Evolutionary conservation across 2,329 filamentous ascomycete genomes (phyloP).

Genomic region (Epichloe brachyelytri): DNA sequence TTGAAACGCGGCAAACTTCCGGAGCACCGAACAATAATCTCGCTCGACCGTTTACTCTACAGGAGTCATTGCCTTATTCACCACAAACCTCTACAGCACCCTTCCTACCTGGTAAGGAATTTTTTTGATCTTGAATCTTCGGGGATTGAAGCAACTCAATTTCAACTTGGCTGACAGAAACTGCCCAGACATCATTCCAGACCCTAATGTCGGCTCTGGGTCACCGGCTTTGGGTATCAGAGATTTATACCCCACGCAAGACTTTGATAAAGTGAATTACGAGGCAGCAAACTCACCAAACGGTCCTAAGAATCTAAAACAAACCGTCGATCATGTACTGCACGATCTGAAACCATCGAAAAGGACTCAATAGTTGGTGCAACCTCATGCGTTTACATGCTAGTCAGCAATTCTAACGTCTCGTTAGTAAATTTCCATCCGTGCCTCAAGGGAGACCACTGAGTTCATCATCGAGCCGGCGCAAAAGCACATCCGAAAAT

Average conservation of each 20-base stretch:
- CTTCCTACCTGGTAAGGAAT: constrained; percentile 54
- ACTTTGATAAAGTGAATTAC: constrained; percentile 57
- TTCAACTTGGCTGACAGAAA: neutral
- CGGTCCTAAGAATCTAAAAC: constrained; percentile 53
- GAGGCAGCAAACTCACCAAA: constrained; percentile 48
- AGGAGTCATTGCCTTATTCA: constrained; percentile 70
- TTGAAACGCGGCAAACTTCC: constrained; percentile 13
- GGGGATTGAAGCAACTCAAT: neutral
- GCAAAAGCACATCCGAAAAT: constrained; percentile 23
- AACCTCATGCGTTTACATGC: neutral
- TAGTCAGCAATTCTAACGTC: neutral
- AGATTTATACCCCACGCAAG: constrained; percentile 36
- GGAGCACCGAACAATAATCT: constrained; percentile 14
- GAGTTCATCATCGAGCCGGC: constrained; percentile 9
- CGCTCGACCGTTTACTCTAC: constrained; percentile 45
- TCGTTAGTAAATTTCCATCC: constrained; percentile 37
- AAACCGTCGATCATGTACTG: constrained; percentile 61
- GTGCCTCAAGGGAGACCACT: constrained; percentile 11
- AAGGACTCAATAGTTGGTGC: constrained; percentile 51
- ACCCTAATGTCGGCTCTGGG: constrained; percentile 46
- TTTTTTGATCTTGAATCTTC: neutral
- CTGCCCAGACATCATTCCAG: constrained; percentile 48
- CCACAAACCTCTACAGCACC: constrained; percentile 71
- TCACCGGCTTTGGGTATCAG: constrained; percentile 38
- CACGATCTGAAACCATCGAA: constrained; percentile 61